Conservation (phyloP, 2,329 filamentous ascomycete genomes). For the Apiospora marii region DNA sequence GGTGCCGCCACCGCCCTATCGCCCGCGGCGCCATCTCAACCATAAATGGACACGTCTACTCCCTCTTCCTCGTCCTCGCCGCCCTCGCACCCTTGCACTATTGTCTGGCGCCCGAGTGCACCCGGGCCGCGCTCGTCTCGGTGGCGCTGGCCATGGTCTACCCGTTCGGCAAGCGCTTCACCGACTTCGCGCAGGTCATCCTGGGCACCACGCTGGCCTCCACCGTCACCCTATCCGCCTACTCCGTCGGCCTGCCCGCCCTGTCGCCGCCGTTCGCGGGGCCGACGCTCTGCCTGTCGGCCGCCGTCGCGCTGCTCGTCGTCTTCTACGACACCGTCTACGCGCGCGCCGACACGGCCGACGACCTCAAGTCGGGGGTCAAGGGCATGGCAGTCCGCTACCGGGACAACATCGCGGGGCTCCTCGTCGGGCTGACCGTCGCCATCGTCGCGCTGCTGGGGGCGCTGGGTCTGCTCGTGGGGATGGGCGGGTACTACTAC, state of each 20-base stretch:
- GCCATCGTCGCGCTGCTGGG: background rate
- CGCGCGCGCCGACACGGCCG: slow-evolving; percentile 57
- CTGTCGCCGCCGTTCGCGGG: slow-evolving; percentile 46
- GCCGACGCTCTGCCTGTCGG: background rate
- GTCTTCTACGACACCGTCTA: slow-evolving; percentile 29
- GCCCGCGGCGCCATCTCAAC: slow-evolving; percentile 55
- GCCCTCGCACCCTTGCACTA: slow-evolving; percentile 49
- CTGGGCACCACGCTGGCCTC: slow-evolving; percentile 59
- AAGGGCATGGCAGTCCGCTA: slow-evolving; percentile 58
- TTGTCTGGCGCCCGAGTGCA: slow-evolving; percentile 44
- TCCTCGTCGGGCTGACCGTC: background rate
- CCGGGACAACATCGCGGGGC: slow-evolving; percentile 35
- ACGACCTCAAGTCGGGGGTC: slow-evolving; percentile 57
- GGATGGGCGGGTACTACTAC: background rate
- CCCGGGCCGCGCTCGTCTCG: slow-evolving; percentile 43
- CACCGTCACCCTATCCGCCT: slow-evolving; percentile 57
- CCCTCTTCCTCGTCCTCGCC: slow-evolving; percentile 40
- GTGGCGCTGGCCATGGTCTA: slow-evolving; percentile 51
- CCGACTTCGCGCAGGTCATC: slow-evolving; percentile 59
- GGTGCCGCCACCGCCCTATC: slow-evolving; percentile 59
- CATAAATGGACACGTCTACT: slow-evolving; percentile 46
- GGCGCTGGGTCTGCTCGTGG: background rate
- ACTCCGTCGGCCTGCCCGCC: slow-evolving; percentile 53
- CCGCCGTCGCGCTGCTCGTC: slow-evolving; percentile 1
- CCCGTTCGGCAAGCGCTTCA: slow-evolving; percentile 59